These are phyloP conservation scores for Paecilomyces niveus DNA, from an alignment of 2,329 filamentous ascomycete genomes.

Conservation along the genomic window DNA sequence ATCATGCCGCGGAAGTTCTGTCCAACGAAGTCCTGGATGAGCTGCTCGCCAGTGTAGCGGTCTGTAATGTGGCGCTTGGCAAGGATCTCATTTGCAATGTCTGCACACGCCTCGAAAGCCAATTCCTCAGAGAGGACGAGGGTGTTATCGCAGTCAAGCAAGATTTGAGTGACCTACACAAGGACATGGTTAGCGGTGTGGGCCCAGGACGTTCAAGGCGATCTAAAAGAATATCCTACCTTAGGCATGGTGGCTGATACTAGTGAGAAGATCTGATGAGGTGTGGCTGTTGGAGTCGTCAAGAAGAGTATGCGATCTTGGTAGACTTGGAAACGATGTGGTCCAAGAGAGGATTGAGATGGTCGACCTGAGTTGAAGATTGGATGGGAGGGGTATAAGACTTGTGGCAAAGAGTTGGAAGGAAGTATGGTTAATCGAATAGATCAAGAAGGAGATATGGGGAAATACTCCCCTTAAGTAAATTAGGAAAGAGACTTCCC, in stretches of 20 bases:
- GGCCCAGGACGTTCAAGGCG: constrained; percentile 2
- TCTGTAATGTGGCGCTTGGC: constrained; percentile 55
- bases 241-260: constrained; percentile 19
- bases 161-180: constrained; percentile 58
- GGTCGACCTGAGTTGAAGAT: not conserved
- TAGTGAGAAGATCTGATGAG: not conserved
- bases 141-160: constrained; percentile 79
- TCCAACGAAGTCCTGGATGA: constrained; percentile 83
- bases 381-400: not conserved
- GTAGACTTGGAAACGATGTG: not conserved
- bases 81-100: constrained; percentile 81
- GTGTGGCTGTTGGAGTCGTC: not conserved
- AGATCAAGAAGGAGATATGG: constrained; percentile 2
- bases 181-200: constrained; percentile 8
- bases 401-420: constrained; percentile 13
- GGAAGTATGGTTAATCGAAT: constrained; percentile 2
- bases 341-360: not conserved
- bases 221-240: constrained; percentile 15
- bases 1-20: constrained; percentile 96
- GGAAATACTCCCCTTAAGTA: constrained; percentile 6
- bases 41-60: constrained; percentile 68
- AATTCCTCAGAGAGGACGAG: constrained; percentile 86
- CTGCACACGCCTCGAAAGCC: constrained; percentile 85
- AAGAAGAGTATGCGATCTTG: too few relatives aligned
- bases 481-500: constrained; percentile 1